Evolutionary conservation across 257 asterid species (phyloP).

Genomic region (Petunia secreta): DNA sequence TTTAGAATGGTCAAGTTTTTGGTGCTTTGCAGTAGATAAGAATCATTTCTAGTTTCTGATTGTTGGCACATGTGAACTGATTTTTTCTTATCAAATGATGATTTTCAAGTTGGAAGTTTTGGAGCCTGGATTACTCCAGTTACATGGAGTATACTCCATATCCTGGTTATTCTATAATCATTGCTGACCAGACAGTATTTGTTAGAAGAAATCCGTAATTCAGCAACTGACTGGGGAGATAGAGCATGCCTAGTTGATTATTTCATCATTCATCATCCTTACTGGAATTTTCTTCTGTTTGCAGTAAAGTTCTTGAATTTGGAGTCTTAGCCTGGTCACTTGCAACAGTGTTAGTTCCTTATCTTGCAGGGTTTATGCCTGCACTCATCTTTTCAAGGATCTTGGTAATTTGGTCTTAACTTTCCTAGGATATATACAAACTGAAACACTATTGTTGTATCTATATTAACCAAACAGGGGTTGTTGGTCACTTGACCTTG

Average conservation of each 20-base stretch:
- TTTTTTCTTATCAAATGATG: too few species aligned
- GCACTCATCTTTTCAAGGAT: constrained; percentile 83
- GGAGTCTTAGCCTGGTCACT: constrained; percentile 93
- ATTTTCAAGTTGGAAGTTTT: too few species aligned
- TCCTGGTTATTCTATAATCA: not conserved
- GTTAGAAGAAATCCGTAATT: not conserved
- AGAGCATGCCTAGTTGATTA: not conserved
- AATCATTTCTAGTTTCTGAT: constrained; percentile 23
- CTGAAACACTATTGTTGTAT: not conserved
- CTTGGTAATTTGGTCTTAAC: constrained; percentile 56
- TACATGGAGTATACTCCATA: not conserved
- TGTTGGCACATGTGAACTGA: not conserved
- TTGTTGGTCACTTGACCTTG: not conserved
- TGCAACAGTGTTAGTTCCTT: constrained; percentile 86
- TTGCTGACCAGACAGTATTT: not conserved
- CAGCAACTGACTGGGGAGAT: not conserved
- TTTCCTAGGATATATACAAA: constrained; percentile 17
- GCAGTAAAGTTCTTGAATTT: constrained; percentile 85
- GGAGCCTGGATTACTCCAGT: not conserved
- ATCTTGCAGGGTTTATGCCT: constrained; percentile 87
- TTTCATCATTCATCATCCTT: constrained; percentile 15
- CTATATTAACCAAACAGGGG: constrained; percentile 5
- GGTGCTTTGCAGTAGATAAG: constrained; percentile 19
- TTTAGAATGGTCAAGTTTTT: constrained; percentile 31
- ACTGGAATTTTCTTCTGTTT: constrained; percentile 18